phyloP scores from a whole-genome alignment of 2,329 filamentous ascomycete species.

The Metarhizium rileyi region DNA sequence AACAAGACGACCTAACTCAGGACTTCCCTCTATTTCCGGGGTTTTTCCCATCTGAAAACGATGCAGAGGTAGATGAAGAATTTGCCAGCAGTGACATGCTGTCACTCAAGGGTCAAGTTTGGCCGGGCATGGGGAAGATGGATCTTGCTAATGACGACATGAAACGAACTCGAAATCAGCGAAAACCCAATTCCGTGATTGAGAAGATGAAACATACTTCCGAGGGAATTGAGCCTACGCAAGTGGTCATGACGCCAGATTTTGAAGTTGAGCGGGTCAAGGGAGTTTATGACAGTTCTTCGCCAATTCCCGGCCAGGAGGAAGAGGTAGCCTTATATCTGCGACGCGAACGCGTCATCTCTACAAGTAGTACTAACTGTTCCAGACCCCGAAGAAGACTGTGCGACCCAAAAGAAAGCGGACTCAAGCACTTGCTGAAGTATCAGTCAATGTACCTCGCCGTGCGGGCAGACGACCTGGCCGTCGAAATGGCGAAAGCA shows the following conservation, averaged over 20 bases:
- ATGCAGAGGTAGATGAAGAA: slow-evolving; percentile 20
- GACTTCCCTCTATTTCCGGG: slow-evolving; percentile 20
- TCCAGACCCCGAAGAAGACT: slow-evolving; percentile 21
- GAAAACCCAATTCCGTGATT: slow-evolving; percentile 64
- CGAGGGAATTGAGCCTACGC: slow-evolving; percentile 50
- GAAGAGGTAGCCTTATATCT: slow-evolving; percentile 30
- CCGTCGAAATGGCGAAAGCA: slow-evolving; percentile 14
- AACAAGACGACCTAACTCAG: slow-evolving; percentile 16
- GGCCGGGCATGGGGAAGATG: slow-evolving; percentile 73
- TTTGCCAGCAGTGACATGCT: slow-evolving; percentile 20
- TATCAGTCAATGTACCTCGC: slow-evolving; percentile 25
- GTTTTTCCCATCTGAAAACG: slow-evolving; percentile 18
- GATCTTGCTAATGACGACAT: slow-evolving; percentile 67
- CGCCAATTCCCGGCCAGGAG: slow-evolving; percentile 29
- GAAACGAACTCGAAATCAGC: slow-evolving; percentile 67
- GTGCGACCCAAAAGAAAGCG: slow-evolving; percentile 22
- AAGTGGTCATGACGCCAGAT: slow-evolving; percentile 51
- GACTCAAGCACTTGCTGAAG: slow-evolving; percentile 21
- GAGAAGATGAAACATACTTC: slow-evolving; percentile 57
- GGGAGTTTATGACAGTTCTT: slow-evolving; percentile 52
- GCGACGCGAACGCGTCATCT: slow-evolving; percentile 1
- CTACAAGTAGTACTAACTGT: neutral
- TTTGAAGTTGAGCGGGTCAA: slow-evolving; percentile 41
- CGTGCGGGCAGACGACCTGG: slow-evolving; percentile 14
- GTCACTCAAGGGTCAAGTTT: slow-evolving; percentile 60